Evolutionary conservation across 1,139 yeast species (phyloP), one percentile per base, ranked within the genome.

Genomic region (Hemisphaericaspora subhashii): DNA sequence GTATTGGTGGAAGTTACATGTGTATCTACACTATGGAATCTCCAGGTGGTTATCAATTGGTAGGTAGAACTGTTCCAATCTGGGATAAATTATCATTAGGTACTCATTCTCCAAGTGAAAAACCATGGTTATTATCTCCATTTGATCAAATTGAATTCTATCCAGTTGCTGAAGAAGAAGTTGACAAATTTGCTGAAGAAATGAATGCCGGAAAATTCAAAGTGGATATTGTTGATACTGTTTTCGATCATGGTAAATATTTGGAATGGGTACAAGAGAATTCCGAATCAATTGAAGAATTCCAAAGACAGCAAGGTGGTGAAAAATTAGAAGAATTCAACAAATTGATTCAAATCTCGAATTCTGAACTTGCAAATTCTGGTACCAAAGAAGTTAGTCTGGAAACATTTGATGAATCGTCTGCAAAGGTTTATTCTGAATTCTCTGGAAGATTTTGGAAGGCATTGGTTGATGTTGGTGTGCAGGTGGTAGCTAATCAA

Each of bases 1-100:
- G 98, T 56, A 83, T 92, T 60, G 98, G 98, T 50, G 98, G 98
- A 52, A 88, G 84, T 83, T 92, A 89, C 72, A 89, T 90, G 97
- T 90, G 98, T 71, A 90, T 92, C 52, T 92, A 92, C 65, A 89
- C 98, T 33, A 89, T 90, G 90, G 96, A 90, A 53, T 87, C 96
- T 18, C 98, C 98, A 38, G 98, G 98, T 66, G 98, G 98, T 22
- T 92, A 92, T 65, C 98, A 90, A 68, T 76, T 92, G 54, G 92
- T 89, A 47, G 98, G 98, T 42, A 80, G 98, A 60, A 92, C 98
- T 4, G 82, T 92, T 50, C 98, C 98, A 42, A 90, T 90, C 52
- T 92, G 98, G 98, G 98, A 92, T 62, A 90, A 88, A 67, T 75
- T 90, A 54, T 76, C 87, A 24, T 71, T 92, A 45, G 92, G 92